Percentiles rank a stretch among this genome's conserved stretches.
phyloP scores from a whole-genome alignment of 2,329 filamentous ascomycete genomes.

The Botrytis porri region DNA sequence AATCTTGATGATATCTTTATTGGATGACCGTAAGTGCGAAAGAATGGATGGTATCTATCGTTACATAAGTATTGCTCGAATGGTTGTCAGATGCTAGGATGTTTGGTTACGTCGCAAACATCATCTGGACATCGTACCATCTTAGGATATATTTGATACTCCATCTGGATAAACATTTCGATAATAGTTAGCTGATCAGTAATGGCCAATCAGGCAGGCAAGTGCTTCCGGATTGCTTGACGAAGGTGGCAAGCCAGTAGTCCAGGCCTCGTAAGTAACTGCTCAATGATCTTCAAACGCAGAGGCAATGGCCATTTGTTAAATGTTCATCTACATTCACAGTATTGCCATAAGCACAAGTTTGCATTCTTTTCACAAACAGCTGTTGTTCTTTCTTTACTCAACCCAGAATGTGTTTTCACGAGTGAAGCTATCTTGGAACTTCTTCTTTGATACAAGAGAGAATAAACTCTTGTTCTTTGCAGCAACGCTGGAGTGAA shows the following conservation, averaged over 20 bases:
- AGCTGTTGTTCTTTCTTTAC: background rate
- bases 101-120: background rate
- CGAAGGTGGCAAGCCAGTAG: background rate
- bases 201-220: background rate
- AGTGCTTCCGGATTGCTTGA: background rate
- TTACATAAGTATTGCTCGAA: background rate
- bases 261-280: background rate
- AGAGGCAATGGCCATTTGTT: background rate
- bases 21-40: background rate
- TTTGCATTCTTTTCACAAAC: background rate
- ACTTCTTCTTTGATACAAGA: background rate
- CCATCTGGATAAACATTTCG: background rate
- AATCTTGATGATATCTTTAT: background rate
- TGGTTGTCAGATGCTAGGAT: background rate
- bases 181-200: background rate
- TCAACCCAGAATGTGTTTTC: background rate
- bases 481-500: background rate
- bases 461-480: background rate
- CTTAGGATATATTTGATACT: background rate
- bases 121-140: background rate
- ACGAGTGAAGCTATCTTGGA: background rate
- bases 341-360: background rate
- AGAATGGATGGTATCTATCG: background rate
- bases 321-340: background rate
- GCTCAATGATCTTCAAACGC: background rate